Conservation (phyloP, 345 rosid genomes). For the Isatis tinctoria region DNA sequence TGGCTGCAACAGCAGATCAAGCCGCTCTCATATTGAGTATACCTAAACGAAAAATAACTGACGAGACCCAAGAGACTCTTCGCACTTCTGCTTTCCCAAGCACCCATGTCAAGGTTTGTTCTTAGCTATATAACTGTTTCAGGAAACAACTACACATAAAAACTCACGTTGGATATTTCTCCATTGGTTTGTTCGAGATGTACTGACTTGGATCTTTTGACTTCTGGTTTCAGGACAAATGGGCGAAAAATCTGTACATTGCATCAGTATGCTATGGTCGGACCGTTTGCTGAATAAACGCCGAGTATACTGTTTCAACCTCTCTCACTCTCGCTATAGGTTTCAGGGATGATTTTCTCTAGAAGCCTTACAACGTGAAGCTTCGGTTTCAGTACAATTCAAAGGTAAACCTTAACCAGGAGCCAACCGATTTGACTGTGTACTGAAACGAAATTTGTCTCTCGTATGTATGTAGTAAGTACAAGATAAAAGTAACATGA, state of each 20-base stretch:
- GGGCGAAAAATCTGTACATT: constrained; percentile 84
- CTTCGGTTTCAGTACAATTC: constrained; percentile 19
- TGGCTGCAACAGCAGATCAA: constrained; percentile 94
- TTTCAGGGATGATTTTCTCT: constrained; percentile 11
- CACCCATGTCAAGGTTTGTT: constrained; percentile 82
- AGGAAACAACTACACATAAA: background rate
- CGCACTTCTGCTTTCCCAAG: constrained; percentile 97
- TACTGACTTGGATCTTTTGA: constrained; percentile 4
- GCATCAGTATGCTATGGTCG: constrained; percentile 87
- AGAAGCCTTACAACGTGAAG: constrained; percentile 9
- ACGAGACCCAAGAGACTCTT: constrained; percentile 95
- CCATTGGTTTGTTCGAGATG: background rate
- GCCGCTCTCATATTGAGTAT: constrained; percentile 86
- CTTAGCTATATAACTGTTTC: background rate
- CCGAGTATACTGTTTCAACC: constrained; percentile 2
- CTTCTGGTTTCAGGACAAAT: constrained; percentile 61
- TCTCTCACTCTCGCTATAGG: background rate
- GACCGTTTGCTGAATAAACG: constrained; percentile 64
- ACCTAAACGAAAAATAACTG: constrained; percentile 77
- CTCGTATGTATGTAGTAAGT: constrained; percentile 30
- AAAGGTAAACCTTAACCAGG: constrained; percentile 30
- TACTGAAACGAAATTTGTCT: constrained; percentile 16
- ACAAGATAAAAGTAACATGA: constrained; percentile 1
- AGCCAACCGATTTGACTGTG: constrained; percentile 27
- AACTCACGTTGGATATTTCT: background rate